Base-by-base conservation (phyloP, 345 rosid species). In the Murraya koenigii region DNA sequence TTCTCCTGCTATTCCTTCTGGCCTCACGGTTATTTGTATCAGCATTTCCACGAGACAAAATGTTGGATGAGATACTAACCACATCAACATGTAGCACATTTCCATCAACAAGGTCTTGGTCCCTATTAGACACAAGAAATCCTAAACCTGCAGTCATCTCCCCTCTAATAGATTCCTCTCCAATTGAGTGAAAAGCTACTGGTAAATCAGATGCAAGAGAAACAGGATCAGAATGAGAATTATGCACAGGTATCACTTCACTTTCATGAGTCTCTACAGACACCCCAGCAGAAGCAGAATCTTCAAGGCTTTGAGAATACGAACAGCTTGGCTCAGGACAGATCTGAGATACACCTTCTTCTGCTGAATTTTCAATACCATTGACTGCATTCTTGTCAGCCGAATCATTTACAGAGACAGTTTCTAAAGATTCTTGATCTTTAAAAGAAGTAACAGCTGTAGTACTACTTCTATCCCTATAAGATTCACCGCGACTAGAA, bases 11-110 rank as follows among this genome's bases (percentile, higher is more conserved):
- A 75, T 82, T 86, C 78, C 92, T 85, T 75, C 92, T 83, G 49
- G 79, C 80, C 39, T 87, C 91, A 71, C 69, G 86, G 71, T 56
- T 72, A 77, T 82, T 69, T 72, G 83, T 63, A 76, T 85, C 91
- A 80, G 77, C 80, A 78, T 63, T 84, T 71, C 76, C 69, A 58
- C 78, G 69, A 54, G 93, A 84, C 63, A 83, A 76, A 66, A 72
- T 77, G 81, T 82, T 76, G 68, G 95, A 88, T 47, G 93, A 86
- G 74, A 88, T 83, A 70, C 90, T 85, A 63, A 91, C 86, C 36
- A 86, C 85, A 74, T 86, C 92, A 78, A 85, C 85, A 47, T 88
- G 92, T 54, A 85, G 84, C 59, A 86, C 68, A 73, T 84, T 80
- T 76, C 85, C 86, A 79, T 83, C 86, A 82, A 64, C 79, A 74